phyloP scores from a whole-genome alignment of 345 rosid species.

The Kernera saxatilis region DNA sequence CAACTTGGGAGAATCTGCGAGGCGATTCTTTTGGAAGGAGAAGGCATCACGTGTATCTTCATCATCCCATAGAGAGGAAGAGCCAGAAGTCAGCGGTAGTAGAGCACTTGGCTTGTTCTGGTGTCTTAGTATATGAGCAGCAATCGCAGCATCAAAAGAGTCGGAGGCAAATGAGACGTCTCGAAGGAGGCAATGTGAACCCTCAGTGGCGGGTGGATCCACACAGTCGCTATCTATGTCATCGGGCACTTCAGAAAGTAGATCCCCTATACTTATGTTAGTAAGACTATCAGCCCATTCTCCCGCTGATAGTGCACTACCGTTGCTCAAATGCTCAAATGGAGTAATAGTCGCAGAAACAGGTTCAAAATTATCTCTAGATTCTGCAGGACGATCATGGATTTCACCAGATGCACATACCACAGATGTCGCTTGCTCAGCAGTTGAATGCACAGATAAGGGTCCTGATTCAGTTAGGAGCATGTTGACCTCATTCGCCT shows the following conservation, averaged over 20 bases:
- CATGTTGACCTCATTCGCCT: constrained; percentile 26
- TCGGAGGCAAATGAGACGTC: constrained; percentile 75
- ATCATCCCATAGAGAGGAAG: constrained; percentile 86
- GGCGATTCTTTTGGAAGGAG: constrained; percentile 53
- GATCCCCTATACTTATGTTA: constrained; percentile 83
- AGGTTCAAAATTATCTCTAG: constrained; percentile 16
- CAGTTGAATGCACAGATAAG: constrained; percentile 28
- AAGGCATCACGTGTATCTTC: constrained; percentile 99
- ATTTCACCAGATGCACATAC: constrained; percentile 31
- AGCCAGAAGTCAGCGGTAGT: constrained; percentile 38
- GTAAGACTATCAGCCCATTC: constrained; percentile 99
- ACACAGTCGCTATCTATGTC: constrained; percentile 35
- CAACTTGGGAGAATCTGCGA: constrained; percentile 33
- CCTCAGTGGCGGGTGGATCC: constrained; percentile 38
- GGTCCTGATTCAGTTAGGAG: constrained; percentile 33
- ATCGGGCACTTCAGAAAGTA: constrained; percentile 68
- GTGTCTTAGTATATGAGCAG: constrained; percentile 84
- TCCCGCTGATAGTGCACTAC: constrained; percentile 52
- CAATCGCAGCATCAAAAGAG: constrained; percentile 98
- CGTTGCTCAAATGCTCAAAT: constrained; percentile 32
- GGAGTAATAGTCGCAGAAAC: constrained; percentile 23
- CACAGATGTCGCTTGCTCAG: constrained; percentile 34
- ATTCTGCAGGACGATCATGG: constrained; percentile 25
- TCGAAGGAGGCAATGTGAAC: constrained; percentile 49
- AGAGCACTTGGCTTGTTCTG: constrained; percentile 51